These are phyloP conservation scores for Fulvia fulva DNA, from an alignment of 2,329 filamentous ascomycete species.

Conservation along the genomic window DNA sequence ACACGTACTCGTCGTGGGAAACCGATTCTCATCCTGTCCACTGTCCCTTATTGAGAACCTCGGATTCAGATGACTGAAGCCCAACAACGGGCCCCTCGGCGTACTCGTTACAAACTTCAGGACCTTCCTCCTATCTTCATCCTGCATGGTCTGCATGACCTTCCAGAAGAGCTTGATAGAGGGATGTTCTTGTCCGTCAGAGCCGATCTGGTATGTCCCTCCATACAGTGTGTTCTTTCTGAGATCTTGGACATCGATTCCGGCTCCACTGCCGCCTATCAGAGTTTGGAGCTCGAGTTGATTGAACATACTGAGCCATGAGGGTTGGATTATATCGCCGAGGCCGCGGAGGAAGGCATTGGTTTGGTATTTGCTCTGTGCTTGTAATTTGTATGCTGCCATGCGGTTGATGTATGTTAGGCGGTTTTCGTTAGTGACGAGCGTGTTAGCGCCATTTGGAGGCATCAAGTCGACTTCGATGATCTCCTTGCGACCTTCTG, in stretches of 20 bases:
- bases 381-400: slow-evolving; percentile 77
- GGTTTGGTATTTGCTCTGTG: slow-evolving; percentile 77
- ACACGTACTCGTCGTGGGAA: slow-evolving; percentile 93
- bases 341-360: slow-evolving; percentile 83
- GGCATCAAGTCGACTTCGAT: slow-evolving; percentile 68
- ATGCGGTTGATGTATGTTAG: slow-evolving; percentile 93
- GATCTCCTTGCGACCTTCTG: slow-evolving; percentile 48
- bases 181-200: slow-evolving; percentile 80
- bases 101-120: slow-evolving; percentile 96
- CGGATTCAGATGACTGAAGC: slow-evolving; percentile 81
- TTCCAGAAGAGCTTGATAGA: slow-evolving; percentile 88
- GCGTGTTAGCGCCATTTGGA: slow-evolving; percentile 67
- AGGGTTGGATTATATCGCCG: slow-evolving; percentile 80
- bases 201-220: slow-evolving; percentile 83
- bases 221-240: slow-evolving; percentile 80
- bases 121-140: slow-evolving; percentile 75
- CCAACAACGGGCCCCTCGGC: slow-evolving; percentile 80
- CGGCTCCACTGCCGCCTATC: slow-evolving; percentile 74
- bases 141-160: slow-evolving; percentile 71
- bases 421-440: slow-evolving; percentile 87
- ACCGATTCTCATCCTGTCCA: slow-evolving; percentile 67
- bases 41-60: slow-evolving; percentile 86
- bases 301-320: slow-evolving; percentile 98
- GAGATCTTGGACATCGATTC: slow-evolving; percentile 84
- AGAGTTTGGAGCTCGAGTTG: slow-evolving; percentile 90